These are phyloP conservation scores for Lipomyces yamanashiensis DNA, from an alignment of 805 yeast genomes.

Conservation along the genomic window DNA sequence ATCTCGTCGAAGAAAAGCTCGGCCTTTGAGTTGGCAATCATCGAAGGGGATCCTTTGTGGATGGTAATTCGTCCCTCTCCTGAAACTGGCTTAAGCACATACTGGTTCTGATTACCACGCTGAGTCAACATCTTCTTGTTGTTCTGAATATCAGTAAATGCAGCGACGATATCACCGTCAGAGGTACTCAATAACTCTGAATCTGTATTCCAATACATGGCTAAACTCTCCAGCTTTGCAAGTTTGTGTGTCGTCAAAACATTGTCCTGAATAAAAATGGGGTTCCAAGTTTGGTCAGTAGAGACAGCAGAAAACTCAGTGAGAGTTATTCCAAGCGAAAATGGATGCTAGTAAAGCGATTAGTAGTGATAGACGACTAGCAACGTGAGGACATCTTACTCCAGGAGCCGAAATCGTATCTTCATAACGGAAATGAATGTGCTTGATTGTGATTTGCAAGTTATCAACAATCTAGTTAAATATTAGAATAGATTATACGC, in stretches of 20 bases:
- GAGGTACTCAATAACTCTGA: slow-evolving; percentile 51
- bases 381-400: slow-evolving; percentile 11
- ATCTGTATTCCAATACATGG: slow-evolving; percentile 84
- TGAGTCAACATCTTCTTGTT: slow-evolving; percentile 3
- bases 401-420: slow-evolving; percentile 74
- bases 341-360: slow-evolving; percentile 54
- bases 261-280: slow-evolving; percentile 77
- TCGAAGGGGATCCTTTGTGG: slow-evolving; percentile 72
- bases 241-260: slow-evolving; percentile 69
- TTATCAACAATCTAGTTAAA: slow-evolving; percentile 63
- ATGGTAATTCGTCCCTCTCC: slow-evolving; percentile 84
- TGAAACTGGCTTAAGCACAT: slow-evolving; percentile 79
- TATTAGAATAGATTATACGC: background rate
- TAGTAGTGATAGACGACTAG: background rate
- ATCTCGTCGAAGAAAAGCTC: slow-evolving; percentile 85
- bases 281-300: slow-evolving; percentile 82
- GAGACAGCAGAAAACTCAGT: slow-evolving; percentile 90
- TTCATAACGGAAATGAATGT: slow-evolving; percentile 91
- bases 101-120: slow-evolving; percentile 42
- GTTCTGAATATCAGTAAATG: slow-evolving; percentile 19
- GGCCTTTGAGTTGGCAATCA: slow-evolving; percentile 69
- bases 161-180: slow-evolving; percentile 15
- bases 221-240: slow-evolving; percentile 61
- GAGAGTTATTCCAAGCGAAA: slow-evolving; percentile 80
- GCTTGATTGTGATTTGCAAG: slow-evolving; percentile 85